A percentile compares a stretch with the other conserved stretches of the same genome.
These are phyloP conservation scores for Aspergillus sojae DNA, from an alignment of 2,329 filamentous ascomycete genomes.

Conservation along the genomic window DNA sequence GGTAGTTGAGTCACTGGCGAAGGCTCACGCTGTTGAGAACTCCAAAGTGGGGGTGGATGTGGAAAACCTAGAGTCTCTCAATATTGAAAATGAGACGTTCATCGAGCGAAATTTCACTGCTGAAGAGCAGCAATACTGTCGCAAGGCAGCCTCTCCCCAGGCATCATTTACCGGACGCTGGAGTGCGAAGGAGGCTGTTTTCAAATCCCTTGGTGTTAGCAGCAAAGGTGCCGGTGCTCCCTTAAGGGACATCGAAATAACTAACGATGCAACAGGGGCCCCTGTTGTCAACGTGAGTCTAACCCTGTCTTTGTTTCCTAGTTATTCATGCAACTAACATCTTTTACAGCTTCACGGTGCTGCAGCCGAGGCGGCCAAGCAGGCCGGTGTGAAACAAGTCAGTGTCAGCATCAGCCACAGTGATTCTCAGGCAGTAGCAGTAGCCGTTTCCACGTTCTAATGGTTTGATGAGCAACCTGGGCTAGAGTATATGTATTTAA, in stretches of 20 bases:
- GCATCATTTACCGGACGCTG: slow-evolving; percentile 93
- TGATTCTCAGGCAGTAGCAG: slow-evolving; percentile 89
- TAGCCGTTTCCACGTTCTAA: slow-evolving; percentile 81
- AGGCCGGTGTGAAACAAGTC: slow-evolving; percentile 84
- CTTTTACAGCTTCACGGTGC: slow-evolving; percentile 75
- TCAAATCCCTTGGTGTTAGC: slow-evolving; percentile 89
- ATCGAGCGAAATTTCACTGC: slow-evolving; percentile 91
- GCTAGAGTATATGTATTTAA: slow-evolving; percentile 14
- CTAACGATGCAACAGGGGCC: slow-evolving; percentile 76
- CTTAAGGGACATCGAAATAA: slow-evolving; percentile 92
- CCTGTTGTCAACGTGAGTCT: slow-evolving; percentile 79
- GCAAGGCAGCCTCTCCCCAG: slow-evolving; percentile 74
- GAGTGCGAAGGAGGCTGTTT: slow-evolving; percentile 97
- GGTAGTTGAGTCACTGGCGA: slow-evolving; percentile 76
- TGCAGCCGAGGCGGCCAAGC: slow-evolving; percentile 78
- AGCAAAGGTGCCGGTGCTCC: slow-evolving; percentile 87
- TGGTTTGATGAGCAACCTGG: slow-evolving; percentile 16
- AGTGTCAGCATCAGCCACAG: slow-evolving; percentile 96
- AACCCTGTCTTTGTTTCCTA: slow-evolving; percentile 14
- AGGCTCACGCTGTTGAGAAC: slow-evolving; percentile 61
- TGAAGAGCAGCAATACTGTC: slow-evolving; percentile 84
- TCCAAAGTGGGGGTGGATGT: slow-evolving; percentile 93
- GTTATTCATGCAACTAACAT: slow-evolving; percentile 32
- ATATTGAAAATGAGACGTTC: slow-evolving; percentile 92
- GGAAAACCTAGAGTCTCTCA: slow-evolving; percentile 83